Evolutionary conservation across 306 rosid species (phyloP).

Genomic region (Dryas octopetala): DNA sequence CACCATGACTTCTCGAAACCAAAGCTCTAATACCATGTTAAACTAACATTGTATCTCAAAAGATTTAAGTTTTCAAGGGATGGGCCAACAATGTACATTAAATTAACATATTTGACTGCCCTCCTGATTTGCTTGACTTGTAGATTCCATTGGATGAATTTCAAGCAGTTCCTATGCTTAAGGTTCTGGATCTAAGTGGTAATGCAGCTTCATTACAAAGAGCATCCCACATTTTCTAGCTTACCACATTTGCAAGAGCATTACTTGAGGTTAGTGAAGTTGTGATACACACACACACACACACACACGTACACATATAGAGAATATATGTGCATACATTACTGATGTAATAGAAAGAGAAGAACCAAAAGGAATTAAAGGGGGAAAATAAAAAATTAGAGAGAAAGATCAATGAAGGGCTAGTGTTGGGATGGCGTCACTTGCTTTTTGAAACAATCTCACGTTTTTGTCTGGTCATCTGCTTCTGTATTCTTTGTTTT

Average conservation of each 20-base stretch:
- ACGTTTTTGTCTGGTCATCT: no score
- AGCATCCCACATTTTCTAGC: constrained; percentile 63
- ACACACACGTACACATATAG: no score
- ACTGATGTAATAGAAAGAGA: no score
- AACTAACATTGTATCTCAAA: background rate
- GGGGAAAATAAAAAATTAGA: no score
- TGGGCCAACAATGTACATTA: background rate
- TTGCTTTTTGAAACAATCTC: no score
- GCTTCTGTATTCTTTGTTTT: no score
- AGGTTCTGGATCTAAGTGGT: constrained; percentile 79
- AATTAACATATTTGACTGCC: constrained; percentile 25
- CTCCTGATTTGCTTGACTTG: constrained; percentile 22
- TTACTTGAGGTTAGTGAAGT: constrained; percentile 70
- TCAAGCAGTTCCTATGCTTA: constrained; percentile 69
- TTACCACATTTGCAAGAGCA: constrained; percentile 77
- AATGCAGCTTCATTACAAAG: constrained; percentile 55
- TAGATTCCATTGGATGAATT: constrained; percentile 85
- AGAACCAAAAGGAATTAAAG: no score
- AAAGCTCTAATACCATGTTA: background rate
- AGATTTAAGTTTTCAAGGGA: background rate
- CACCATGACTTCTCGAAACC: background rate
- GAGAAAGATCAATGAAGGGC: no score
- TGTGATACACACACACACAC: constrained; percentile 6
- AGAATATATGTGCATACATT: no score
- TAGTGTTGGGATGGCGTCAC: no score